Evolutionary conservation across 148 eudicot species (phyloP).

Genomic region (Heliosperma pusillum): DNA sequence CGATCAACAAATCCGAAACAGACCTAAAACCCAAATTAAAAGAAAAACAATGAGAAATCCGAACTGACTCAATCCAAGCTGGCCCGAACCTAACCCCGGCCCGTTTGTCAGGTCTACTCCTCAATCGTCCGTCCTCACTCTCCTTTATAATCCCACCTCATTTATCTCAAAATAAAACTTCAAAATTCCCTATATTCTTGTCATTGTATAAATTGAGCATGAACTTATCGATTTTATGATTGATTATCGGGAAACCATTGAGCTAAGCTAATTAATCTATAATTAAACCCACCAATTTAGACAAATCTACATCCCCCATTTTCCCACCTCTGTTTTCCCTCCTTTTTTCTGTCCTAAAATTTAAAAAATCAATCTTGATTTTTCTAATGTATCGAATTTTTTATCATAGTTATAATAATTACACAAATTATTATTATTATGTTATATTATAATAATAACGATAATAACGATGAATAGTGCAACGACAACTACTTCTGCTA

Average conservation of each 20-base stretch:
- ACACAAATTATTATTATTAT: neutral
- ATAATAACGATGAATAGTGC: slow-evolving; percentile 14
- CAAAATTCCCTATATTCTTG: neutral
- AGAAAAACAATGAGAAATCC: no score
- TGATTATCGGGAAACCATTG: neutral
- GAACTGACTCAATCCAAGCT: no score
- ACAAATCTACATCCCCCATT: neutral
- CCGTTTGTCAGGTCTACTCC: no score
- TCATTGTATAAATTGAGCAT: neutral
- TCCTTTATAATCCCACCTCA: no score
- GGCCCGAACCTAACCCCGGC: no score
- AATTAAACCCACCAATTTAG: neutral
- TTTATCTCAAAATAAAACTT: no score
- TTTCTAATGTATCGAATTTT: neutral
- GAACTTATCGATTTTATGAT: neutral
- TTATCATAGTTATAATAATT: neutral
- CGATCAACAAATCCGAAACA: no score
- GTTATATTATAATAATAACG: neutral
- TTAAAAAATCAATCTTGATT: neutral
- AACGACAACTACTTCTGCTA: slow-evolving; percentile 32
- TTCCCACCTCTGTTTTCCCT: neutral
- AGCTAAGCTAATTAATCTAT: neutral
- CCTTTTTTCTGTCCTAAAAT: no score
- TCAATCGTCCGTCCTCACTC: no score
- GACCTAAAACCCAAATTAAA: no score